These are phyloP conservation scores for Emmonsiellopsis sp. DNA, from an alignment of 2,329 filamentous ascomycete genomes.

Conservation along the genomic window DNA sequence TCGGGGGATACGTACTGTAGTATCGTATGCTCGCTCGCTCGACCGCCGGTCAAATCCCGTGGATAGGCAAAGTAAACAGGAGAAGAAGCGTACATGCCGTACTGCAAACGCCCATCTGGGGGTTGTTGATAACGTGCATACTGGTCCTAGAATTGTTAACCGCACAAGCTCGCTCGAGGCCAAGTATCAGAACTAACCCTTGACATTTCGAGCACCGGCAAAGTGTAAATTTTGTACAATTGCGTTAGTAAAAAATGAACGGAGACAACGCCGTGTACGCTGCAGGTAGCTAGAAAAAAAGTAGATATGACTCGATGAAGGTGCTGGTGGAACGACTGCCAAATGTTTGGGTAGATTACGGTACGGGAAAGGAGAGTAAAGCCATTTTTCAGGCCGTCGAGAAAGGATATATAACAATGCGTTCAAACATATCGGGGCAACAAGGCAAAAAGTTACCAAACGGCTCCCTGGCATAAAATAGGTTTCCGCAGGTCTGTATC, in stretches of 20 bases:
- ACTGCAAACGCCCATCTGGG: slow-evolving; percentile 4
- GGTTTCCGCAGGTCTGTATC: too few relatives aligned
- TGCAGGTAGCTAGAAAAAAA: background rate
- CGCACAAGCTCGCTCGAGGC: background rate
- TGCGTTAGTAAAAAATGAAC: background rate
- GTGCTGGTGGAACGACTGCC: too few relatives aligned
- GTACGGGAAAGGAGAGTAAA: too few relatives aligned
- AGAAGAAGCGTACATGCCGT: slow-evolving; percentile 8
- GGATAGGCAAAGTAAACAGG: slow-evolving; percentile 12
- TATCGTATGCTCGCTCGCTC: slow-evolving; percentile 9
- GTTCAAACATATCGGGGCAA: too few relatives aligned
- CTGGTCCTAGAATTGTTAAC: background rate
- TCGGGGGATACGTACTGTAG: slow-evolving; percentile 12
- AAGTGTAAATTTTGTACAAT: background rate
- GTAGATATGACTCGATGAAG: background rate
- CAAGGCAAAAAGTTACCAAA: too few relatives aligned
- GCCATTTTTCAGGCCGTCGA: too few relatives aligned
- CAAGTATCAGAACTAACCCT: background rate
- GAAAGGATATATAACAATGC: too few relatives aligned
- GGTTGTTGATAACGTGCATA: slow-evolving; percentile 3
- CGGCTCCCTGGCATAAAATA: too few relatives aligned
- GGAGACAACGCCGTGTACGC: background rate
- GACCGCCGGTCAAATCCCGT: slow-evolving; percentile 5
- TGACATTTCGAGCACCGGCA: background rate
- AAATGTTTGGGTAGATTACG: too few relatives aligned